Evolutionary conservation across 2,329 filamentous ascomycete genomes (phyloP), one percentile per base, ranked within the genome.

Genomic region (Fusarium denticulatum): DNA sequence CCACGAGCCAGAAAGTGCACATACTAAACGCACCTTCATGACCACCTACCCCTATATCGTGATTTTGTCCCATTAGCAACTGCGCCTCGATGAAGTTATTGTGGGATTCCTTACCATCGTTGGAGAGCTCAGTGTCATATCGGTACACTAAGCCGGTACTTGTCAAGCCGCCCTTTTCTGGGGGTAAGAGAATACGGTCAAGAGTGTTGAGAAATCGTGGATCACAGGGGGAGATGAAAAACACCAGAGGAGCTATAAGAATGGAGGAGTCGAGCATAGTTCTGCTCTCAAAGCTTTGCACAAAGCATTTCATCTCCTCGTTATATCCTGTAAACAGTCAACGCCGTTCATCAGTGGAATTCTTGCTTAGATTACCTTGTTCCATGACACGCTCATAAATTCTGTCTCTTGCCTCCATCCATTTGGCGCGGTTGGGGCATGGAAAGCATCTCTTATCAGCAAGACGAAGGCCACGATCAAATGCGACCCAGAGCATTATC

Each of bases 1-100:
- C 93, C 18, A 95, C 92, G 1, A 94, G 88, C 93, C 93, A 95
- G 80, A 95, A 95, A 1, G 92, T 95, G 78, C 92, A 94, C 92
- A 95, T 94, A 77, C 88, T 91, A 79, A 95, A 95, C 26, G 92
- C 92, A 28, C 93, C 93, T 81, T 95, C 93, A 58, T 88, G 86
- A 24, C 93, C 93, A 42, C 92, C 92, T 14, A 95, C 91, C 36
- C 92, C 91, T 92, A 73, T 46, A 64, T 30, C 32, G 52, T 22
- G 16, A 46, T 47, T 49, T 37, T 37, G 10, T 18, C 28, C 24
- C 20, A 46, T 76, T 45, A 77, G 63, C 36, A 28, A 43, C 26
- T 46, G 12, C 32, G 14, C 16, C 42, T 42, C 26, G 15, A 7
- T 45, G 28, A 22, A 30, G 18, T 24, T 20, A n/a, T 34, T n/a